Base-by-base conservation (phyloP, 768 basidiomycete genomes). In the Rhodotorula taiwanensis region DNA sequence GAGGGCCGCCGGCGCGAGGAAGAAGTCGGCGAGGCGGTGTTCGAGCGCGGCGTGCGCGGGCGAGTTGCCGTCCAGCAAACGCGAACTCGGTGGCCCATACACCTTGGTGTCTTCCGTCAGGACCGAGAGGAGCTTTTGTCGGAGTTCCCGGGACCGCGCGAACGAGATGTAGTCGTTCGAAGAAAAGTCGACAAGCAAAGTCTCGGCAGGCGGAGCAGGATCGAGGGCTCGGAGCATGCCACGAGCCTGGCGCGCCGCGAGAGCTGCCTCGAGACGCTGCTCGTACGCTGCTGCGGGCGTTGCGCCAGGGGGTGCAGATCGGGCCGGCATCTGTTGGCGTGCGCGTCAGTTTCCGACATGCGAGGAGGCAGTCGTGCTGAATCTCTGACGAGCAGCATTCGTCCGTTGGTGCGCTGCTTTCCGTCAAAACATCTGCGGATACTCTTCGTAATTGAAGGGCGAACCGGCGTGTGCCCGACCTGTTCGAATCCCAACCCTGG, bases 1-100 rank as follows among this genome's bases (percentile, higher is more conserved):
- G 14, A 95, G 79, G 0, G 87, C 88, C 0, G 83, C 30, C 36
- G 50, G 54, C 31, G 23, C 33, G 39, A 4, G 2, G 60, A 68
- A 66, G 62, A 72, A 70, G 18, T 31, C 1, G 4, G 55, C 41
- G 54, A 71, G 69, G 10, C 54, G 51, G 8, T 75, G 76, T 73
- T 98, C 93, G 45, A 98, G 80, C 14, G 79, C 77, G 25, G 76
- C 78, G 75, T 95, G 92, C 0, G 83, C 79, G 1, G 72, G 65
- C 13, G 81, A 80, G 13, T 83, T 83, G 71, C 88, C 86, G 57
- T 90, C 86, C 31, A 95, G 82, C 1, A 98, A 80, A 9, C 93
- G 80, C 9, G 90, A 94, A 20, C 90, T 91, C 0, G 68, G 89
- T 85, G 3, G 92, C 88, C 93, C 93, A 58, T 55, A 71, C 10